Conservation (phyloP, 345 rosid genomes). For the Gossypium mustelinum region DNA sequence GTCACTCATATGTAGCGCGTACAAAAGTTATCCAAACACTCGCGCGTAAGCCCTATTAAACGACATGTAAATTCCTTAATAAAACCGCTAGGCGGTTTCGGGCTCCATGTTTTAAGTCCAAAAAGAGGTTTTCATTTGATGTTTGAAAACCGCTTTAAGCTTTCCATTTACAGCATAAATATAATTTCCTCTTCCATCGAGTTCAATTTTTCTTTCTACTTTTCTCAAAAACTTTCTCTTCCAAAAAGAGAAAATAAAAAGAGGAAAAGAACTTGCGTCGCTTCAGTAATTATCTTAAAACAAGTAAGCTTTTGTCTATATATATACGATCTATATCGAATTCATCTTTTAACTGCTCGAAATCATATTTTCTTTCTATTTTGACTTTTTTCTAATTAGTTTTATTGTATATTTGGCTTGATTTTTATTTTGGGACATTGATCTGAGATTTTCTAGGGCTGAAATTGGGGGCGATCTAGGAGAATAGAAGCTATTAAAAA, state of each 20-base stretch:
- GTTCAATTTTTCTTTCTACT: neutral
- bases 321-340: neutral
- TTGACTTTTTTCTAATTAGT: neutral
- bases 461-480: slow-evolving; percentile 16
- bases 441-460: slow-evolving; percentile 12
- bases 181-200: neutral
- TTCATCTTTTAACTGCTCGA: neutral
- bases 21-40: neutral
- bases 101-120: slow-evolving; percentile 4
- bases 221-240: slow-evolving; percentile 3
- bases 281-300: slow-evolving; percentile 10
- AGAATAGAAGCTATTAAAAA: neutral
- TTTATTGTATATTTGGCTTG: neutral
- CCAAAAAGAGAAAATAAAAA: neutral
- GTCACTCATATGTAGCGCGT: neutral
- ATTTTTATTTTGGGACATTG: neutral
- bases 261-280: neutral
- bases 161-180: slow-evolving; percentile 17
- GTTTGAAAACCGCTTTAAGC: slow-evolving; percentile 11
- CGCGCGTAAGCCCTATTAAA: neutral
- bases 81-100: slow-evolving; percentile 14
- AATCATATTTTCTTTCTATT: neutral
- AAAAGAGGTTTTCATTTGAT: neutral
- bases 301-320: slow-evolving; percentile 11
- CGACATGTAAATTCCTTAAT: neutral